Conservation (phyloP, 179 eudicot species). For the Corrigiola litoralis region DNA sequence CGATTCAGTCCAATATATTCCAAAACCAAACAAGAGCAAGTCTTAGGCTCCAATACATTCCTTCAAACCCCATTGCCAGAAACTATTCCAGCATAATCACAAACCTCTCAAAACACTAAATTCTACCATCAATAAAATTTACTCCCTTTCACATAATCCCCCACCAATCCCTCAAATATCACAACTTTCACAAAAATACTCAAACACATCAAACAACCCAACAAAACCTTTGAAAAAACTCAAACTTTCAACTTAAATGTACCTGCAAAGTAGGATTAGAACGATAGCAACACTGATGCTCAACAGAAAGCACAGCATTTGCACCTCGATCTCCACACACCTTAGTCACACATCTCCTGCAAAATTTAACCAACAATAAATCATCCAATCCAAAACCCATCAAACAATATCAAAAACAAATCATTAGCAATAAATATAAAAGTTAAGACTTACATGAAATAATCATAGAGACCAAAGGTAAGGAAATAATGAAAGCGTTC, state of each 20-base stretch:
- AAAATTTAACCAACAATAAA: background rate
- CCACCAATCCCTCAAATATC: background rate
- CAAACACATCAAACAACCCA: background rate
- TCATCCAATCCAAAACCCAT: background rate
- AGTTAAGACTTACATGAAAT: slow-evolving; percentile 45
- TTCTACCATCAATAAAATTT: background rate
- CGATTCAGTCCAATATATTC: no score
- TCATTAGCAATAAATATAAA: background rate
- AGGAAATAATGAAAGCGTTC: slow-evolving; percentile 65
- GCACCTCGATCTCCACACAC: slow-evolving; percentile 65
- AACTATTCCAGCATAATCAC: background rate
- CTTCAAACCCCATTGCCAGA: background rate
- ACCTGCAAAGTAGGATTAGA: slow-evolving; percentile 97
- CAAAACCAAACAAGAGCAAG: no score
- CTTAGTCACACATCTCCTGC: slow-evolving; percentile 55
- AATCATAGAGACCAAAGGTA: slow-evolving; percentile 78
- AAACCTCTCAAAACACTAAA: background rate
- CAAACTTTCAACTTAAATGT: background rate
- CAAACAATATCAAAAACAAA: background rate
- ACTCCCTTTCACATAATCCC: background rate
- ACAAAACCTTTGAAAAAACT: background rate
- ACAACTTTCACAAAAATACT: background rate
- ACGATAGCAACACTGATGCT: slow-evolving; percentile 84
- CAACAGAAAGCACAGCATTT: slow-evolving; percentile 58
- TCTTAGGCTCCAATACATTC: no score